A percentile compares a stretch with the other conserved stretches of the same genome.
phyloP scores from a whole-genome alignment of 257 asterid species.

The Rehmannia glutinosa region DNA sequence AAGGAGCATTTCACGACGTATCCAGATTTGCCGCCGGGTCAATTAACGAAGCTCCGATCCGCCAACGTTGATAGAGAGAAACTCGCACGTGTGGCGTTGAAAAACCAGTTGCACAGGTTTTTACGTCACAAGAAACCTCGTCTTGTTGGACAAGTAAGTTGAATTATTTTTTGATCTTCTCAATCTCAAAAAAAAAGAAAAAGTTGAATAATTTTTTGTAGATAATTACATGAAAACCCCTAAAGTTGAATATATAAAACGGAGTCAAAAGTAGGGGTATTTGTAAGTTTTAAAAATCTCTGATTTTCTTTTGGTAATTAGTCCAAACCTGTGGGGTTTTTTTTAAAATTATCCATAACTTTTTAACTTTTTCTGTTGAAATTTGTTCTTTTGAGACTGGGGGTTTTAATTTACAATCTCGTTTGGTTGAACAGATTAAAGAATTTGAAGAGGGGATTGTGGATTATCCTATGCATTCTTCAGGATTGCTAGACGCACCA shows the following conservation, averaged over 20 bases:
- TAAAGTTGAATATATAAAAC: too few species aligned
- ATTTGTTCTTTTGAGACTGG: neutral
- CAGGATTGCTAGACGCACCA: slow-evolving; percentile 35
- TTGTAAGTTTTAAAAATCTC: too few species aligned
- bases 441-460: slow-evolving; percentile 23
- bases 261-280: too few species aligned
- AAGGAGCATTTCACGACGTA: slow-evolving; percentile 8
- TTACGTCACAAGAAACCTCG: slow-evolving; percentile 33
- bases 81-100: slow-evolving; percentile 39
- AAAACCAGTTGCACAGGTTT: slow-evolving; percentile 14
- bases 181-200: too few species aligned
- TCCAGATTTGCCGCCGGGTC: slow-evolving; percentile 21
- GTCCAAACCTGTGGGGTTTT: too few species aligned
- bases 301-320: too few species aligned
- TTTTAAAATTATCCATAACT: too few species aligned
- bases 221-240: too few species aligned
- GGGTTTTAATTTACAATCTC: too few species aligned
- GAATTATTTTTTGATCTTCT: neutral
- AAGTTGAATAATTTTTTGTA: too few species aligned
- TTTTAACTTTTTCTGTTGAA: neutral
- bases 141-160: slow-evolving; percentile 24
- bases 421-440: slow-evolving; percentile 19
- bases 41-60: slow-evolving; percentile 34
- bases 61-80: slow-evolving; percentile 44
- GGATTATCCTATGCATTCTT: slow-evolving; percentile 36